Evolutionary conservation across 306 rosid genomes (phyloP).

Genomic region (Prunus fruticosa): DNA sequence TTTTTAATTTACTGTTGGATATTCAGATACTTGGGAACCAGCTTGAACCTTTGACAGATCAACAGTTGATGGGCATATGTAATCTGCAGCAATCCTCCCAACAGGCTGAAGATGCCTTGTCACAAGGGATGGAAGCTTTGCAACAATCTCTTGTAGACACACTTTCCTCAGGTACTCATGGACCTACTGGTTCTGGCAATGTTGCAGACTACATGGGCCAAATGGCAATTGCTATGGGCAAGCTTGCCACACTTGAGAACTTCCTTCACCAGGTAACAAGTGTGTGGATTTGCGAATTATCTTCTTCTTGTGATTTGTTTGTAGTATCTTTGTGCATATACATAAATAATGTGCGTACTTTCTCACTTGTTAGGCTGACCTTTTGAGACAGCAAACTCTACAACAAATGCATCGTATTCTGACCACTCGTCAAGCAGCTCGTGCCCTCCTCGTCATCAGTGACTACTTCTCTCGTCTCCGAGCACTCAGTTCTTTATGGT

Average conservation of each 20-base stretch:
- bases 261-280: constrained; percentile 68
- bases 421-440: constrained; percentile 72
- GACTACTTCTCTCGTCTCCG: constrained; percentile 72
- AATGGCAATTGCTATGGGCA: constrained; percentile 92
- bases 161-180: constrained; percentile 50
- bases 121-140: constrained; percentile 93
- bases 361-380: constrained; percentile 59
- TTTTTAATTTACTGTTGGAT: background rate
- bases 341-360: background rate
- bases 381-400: constrained; percentile 81
- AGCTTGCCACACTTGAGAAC: constrained; percentile 70
- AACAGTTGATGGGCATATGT: constrained; percentile 71
- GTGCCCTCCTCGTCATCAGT: constrained; percentile 59
- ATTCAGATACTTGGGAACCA: constrained; percentile 73
- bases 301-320: no score
- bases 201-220: constrained; percentile 91
- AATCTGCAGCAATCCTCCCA: constrained; percentile 81
- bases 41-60: constrained; percentile 73
- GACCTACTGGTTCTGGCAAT: constrained; percentile 49
- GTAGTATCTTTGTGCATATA: background rate
- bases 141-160: constrained; percentile 83
- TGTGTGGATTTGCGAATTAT: background rate
- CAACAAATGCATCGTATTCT: constrained; percentile 75
- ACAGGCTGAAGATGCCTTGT: constrained; percentile 88
- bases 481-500: constrained; percentile 84